phyloP scores from a whole-genome alignment of 768 basidiomycete genomes.

The Suillus occidentalis region DNA sequence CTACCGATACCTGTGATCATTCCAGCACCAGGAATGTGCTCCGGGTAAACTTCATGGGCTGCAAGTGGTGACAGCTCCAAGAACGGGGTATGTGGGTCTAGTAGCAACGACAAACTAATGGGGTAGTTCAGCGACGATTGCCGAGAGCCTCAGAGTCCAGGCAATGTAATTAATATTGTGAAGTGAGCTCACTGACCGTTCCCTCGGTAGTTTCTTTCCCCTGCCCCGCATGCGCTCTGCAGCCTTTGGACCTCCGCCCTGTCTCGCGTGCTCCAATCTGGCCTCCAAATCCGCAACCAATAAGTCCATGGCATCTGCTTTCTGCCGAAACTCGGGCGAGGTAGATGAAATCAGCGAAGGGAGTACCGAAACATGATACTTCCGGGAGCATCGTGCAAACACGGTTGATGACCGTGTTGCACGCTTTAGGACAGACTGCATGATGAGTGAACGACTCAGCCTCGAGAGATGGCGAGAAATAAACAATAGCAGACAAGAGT shows the following conservation, averaged over 20 bases:
- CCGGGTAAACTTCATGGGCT: slow-evolving; percentile 82
- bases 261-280: slow-evolving; percentile 57
- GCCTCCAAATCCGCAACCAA: slow-evolving; percentile 64
- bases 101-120: slow-evolving; percentile 62
- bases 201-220: slow-evolving; percentile 82
- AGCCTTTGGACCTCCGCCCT: slow-evolving; percentile 76
- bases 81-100: slow-evolving; percentile 89
- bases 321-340: slow-evolving; percentile 70
- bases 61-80: slow-evolving; percentile 86
- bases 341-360: slow-evolving; percentile 69
- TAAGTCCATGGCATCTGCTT: slow-evolving; percentile 66
- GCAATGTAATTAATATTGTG: neutral
- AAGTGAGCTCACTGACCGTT: slow-evolving; percentile 51
- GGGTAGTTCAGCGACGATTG: slow-evolving; percentile 6
- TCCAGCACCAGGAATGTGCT: slow-evolving; percentile 83
- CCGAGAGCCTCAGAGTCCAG: neutral
- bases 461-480: neutral
- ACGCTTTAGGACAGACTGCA: slow-evolving; percentile 21
- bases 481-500: neutral
- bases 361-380: slow-evolving; percentile 72
- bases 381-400: slow-evolving; percentile 22
- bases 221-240: slow-evolving; percentile 71
- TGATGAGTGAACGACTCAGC: neutral
- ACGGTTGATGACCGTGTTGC: slow-evolving; percentile 1
- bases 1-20: slow-evolving; percentile 86